phyloP scores from a whole-genome alignment of 192 early-diverging fungal genomes.

The Backusella morwellensis region DNA sequence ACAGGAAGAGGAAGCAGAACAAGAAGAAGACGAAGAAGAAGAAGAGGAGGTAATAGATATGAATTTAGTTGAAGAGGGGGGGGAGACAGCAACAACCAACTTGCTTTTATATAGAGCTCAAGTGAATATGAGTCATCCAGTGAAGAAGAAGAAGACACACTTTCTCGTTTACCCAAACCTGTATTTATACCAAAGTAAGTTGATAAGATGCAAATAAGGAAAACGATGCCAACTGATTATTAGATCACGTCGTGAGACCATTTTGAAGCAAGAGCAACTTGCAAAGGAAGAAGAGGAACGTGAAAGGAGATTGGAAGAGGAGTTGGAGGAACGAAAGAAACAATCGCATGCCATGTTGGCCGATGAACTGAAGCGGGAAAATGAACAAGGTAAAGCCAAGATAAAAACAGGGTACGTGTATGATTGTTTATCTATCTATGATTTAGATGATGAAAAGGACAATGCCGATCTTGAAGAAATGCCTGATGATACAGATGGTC shows the following conservation, averaged over 20 bases:
- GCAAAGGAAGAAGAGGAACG: conserved; percentile 57
- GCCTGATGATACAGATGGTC: conserved; percentile 90
- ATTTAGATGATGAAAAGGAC: conserved; percentile 39
- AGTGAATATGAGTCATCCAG: conserved; percentile 61
- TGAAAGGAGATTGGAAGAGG: conserved; percentile 49
- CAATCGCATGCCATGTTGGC: conserved; percentile 79
- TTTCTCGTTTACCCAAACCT: conserved; percentile 74
- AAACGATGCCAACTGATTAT: background rate
- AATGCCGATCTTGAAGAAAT: conserved; percentile 40
- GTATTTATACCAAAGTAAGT: conserved; percentile 88
- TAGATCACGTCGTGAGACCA: conserved; percentile 60
- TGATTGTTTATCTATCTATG: no score
- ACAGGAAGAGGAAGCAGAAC: conserved; percentile 33
- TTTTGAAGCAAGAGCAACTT: conserved; percentile 54
- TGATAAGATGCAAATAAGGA: background rate
- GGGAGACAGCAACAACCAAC: no score
- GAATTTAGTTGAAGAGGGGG: no score
- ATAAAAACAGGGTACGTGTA: background rate
- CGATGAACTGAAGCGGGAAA: conserved; percentile 65
- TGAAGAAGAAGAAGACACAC: conserved; percentile 64
- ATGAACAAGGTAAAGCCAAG: conserved; percentile 43
- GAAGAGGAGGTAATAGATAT: background rate
- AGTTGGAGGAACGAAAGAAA: conserved; percentile 61
- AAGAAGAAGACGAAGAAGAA: conserved; percentile 25
- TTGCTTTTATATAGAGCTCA: conserved; percentile 11